Base-by-base conservation (phyloP, 441 rosid species). In the Adansonia grandidieri region DNA sequence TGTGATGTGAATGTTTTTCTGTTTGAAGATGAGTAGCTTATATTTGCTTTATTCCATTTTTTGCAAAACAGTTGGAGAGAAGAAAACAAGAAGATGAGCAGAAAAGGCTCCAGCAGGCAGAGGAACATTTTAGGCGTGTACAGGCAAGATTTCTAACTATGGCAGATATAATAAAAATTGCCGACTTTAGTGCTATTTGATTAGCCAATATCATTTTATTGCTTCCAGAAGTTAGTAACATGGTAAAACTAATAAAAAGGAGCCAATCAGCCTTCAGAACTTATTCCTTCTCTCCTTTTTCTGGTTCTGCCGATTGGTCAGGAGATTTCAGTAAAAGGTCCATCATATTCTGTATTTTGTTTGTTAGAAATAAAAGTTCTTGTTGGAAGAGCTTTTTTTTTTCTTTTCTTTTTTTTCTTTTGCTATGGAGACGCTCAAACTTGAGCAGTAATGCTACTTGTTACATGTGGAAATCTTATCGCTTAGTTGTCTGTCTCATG, bases 61-160 rank as follows among this genome's bases (percentile, higher is more conserved):
- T 76, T 81, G 67, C 71, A 28, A 40, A 82, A 83, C 90, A 97
- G 99, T 76, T 97, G 91, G 99, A 97, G 87, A 95, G 84, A 86
- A 89, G 98, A 88, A 97, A 95, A 86, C 95, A 91, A 80, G 99
- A 97, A 84, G 98, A 95, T 63, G 98, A 93, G 80, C 90, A 85
- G 78, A 95, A 93, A 83, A 88, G 90, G 77, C 92, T 93, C 71
- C 89, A 89, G 86, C 97, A 92, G 86, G 98, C 90, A 68, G 99
- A 97, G 85, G 98, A 97, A 89, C 88, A 92, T 79, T 84, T 97
- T 79, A 91, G 86, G 83, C 98, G 96, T 75, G 88, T 92, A n/a
- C 94, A 97, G 98, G 99, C 92, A 77, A 79, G 74, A 56, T 15
- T 80, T 83, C 7, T 7, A 19, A 37, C 54, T 69, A 28, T 58